These are phyloP conservation scores for Rhizopogon rudus DNA, from an alignment of 768 basidiomycete species.

Conservation along the genomic window DNA sequence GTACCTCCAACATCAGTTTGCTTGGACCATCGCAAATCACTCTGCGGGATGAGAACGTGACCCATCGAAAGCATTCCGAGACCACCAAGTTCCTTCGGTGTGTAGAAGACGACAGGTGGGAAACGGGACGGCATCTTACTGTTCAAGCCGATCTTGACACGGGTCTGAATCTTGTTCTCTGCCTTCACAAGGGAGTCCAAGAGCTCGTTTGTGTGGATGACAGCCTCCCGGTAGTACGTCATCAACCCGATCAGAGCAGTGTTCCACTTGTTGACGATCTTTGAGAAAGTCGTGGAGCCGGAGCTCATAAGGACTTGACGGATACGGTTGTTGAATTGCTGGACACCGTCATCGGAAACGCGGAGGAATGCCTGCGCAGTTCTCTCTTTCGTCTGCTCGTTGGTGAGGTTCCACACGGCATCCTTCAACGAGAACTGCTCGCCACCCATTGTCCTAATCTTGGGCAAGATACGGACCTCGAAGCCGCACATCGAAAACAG, in stretches of 20 bases:
- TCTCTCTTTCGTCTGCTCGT: slow-evolving; percentile 95
- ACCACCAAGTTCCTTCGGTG: slow-evolving; percentile 97
- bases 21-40: slow-evolving; percentile 96
- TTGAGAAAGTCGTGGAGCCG: slow-evolving; percentile 97
- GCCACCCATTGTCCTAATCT: slow-evolving; percentile 91
- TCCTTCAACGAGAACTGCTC: slow-evolving; percentile 97
- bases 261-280: slow-evolving; percentile 99
- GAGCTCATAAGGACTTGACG: slow-evolving; percentile 98
- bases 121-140: slow-evolving; percentile 99
- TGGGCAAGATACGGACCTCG: slow-evolving; percentile 95
- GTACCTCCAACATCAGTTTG: slow-evolving; percentile 92
- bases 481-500: slow-evolving; percentile 99
- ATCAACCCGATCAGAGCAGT: slow-evolving; percentile 92
- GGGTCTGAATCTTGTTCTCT: slow-evolving; percentile 99
- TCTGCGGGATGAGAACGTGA: slow-evolving; percentile 96
- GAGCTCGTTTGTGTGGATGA: slow-evolving; percentile 95
- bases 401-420: slow-evolving; percentile 94
- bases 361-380: slow-evolving; percentile 98
- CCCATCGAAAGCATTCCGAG: slow-evolving; percentile 99
- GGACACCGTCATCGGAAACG: slow-evolving; percentile 94
- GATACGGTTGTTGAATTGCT: slow-evolving; percentile 97
- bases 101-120: slow-evolving; percentile 95
- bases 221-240: slow-evolving; percentile 98
- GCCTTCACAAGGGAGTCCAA: slow-evolving; percentile 96
- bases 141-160: slow-evolving; percentile 99